Conservation (phyloP, 352 stramenopile species). For the Globisporangium splendens region DNA sequence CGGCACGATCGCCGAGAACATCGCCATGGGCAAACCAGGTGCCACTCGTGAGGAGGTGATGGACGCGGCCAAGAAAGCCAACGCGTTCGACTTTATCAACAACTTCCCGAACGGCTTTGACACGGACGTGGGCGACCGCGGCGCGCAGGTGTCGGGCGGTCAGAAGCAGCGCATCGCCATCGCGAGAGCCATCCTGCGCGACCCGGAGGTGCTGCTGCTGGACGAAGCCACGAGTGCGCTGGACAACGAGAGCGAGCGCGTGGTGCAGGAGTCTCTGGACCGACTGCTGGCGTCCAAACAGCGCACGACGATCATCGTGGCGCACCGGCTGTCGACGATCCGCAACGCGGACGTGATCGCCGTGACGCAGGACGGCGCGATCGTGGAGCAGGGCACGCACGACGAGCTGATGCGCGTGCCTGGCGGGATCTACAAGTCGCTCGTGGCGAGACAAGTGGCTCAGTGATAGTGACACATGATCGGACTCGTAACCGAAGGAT, state of each 20-base stretch:
- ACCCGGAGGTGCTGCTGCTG: slow-evolving; percentile 88
- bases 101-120: slow-evolving; percentile 84
- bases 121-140: slow-evolving; percentile 87
- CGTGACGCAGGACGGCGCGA: slow-evolving; percentile 65
- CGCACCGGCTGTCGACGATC: slow-evolving; percentile 86
- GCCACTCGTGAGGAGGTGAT: slow-evolving; percentile 80
- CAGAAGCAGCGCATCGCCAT: slow-evolving; percentile 91
- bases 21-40: slow-evolving; percentile 28
- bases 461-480: no score
- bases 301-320: slow-evolving; percentile 81
- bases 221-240: slow-evolving; percentile 87
- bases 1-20: slow-evolving; percentile 60
- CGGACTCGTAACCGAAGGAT: no score
- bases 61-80: slow-evolving; percentile 71
- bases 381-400: slow-evolving; percentile 86
- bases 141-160: slow-evolving; percentile 85
- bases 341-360: slow-evolving; percentile 87
- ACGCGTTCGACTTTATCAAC: slow-evolving; percentile 91
- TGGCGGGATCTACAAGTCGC: slow-evolving; percentile 17
- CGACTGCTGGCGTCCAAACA: slow-evolving; percentile 32
- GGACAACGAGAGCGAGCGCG: slow-evolving; percentile 32
- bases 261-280: slow-evolving; percentile 52
- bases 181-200: slow-evolving; percentile 88
- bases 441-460: slow-evolving; percentile 19
- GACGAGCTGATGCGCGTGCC: slow-evolving; percentile 34